Evolutionary conservation across 768 basidiomycete genomes (phyloP).

Genomic region (Cystobasidium tubakii): DNA sequence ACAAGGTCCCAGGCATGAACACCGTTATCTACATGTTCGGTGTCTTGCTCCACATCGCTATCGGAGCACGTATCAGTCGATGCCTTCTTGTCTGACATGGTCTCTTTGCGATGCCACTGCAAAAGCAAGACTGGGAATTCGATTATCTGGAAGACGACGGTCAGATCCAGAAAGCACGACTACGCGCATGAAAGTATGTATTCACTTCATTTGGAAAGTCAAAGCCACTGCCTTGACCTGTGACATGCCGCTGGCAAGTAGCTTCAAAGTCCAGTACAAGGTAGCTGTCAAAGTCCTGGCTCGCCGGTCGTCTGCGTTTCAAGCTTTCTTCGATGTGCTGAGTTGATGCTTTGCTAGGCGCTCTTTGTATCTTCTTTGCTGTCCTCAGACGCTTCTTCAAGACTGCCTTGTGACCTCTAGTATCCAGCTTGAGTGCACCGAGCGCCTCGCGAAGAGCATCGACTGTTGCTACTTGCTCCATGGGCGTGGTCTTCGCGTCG

Average conservation of each 20-base stretch:
- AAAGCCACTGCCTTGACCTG: constrained; percentile 10
- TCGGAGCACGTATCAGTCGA: constrained; percentile 5
- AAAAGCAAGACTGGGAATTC: constrained; percentile 90
- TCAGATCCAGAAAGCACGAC: too few relatives aligned
- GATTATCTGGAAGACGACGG: constrained; percentile 28
- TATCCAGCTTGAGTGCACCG: constrained; percentile 46
- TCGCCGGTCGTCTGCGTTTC: constrained; percentile 23
- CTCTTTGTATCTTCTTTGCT: neutral
- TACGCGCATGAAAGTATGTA: neutral
- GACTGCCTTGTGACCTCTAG: constrained; percentile 50
- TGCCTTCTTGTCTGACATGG: neutral
- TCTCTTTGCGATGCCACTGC: constrained; percentile 56
- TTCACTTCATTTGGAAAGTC: constrained; percentile 30
- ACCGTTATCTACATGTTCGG: constrained; percentile 56
- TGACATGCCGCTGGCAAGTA: constrained; percentile 23
- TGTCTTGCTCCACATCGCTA: neutral
- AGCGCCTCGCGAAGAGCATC: constrained; percentile 47
- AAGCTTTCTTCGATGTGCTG: neutral
- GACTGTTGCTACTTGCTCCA: constrained; percentile 38
- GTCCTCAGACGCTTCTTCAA: constrained; percentile 48
- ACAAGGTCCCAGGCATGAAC: constrained; percentile 55
- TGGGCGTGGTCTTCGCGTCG: neutral
- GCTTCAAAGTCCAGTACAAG: constrained; percentile 37
- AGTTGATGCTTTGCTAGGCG: neutral
- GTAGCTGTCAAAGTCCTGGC: constrained; percentile 41